phyloP scores from a whole-genome alignment of 352 stramenopile genomes.

The Pythium plurisporium region DNA sequence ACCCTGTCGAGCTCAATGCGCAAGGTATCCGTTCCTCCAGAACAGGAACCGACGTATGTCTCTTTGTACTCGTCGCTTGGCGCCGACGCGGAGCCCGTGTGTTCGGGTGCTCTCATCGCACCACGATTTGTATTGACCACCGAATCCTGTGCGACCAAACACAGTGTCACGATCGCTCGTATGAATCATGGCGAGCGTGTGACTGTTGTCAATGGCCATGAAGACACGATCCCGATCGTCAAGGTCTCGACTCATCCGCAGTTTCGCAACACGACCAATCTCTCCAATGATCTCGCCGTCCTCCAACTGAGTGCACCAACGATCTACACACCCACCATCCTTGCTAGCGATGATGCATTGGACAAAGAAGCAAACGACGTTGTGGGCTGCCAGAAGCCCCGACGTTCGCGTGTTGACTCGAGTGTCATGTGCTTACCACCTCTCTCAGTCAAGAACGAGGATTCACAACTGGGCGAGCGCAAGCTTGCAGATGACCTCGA shows the following conservation, averaged over 20 bases:
- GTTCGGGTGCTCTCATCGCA: constrained; percentile 22
- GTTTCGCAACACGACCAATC: constrained; percentile 15
- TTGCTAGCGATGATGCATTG: constrained; percentile 16
- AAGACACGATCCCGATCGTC: constrained; percentile 11
- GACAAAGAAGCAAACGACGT: background rate
- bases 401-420: constrained; percentile 8
- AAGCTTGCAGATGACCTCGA: background rate
- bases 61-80: constrained; percentile 8
- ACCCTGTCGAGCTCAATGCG: background rate
- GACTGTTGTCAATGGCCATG: background rate
- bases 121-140: constrained; percentile 17
- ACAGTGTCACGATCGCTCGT: constrained; percentile 1
- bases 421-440: constrained; percentile 16
- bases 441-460: background rate
- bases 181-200: constrained; percentile 8
- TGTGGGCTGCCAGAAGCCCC: background rate
- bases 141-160: constrained; percentile 20
- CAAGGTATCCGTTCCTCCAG: background rate
- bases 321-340: constrained; percentile 21
- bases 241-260: constrained; percentile 12
- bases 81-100: background rate
- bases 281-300: constrained; percentile 22
- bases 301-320: constrained; percentile 17
- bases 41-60: constrained; percentile 11
- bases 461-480: background rate